A percentile compares a stretch with the other conserved stretches of the same genome.
phyloP scores from a whole-genome alignment of 768 basidiomycete species.

The Leccinum rimulosum region DNA sequence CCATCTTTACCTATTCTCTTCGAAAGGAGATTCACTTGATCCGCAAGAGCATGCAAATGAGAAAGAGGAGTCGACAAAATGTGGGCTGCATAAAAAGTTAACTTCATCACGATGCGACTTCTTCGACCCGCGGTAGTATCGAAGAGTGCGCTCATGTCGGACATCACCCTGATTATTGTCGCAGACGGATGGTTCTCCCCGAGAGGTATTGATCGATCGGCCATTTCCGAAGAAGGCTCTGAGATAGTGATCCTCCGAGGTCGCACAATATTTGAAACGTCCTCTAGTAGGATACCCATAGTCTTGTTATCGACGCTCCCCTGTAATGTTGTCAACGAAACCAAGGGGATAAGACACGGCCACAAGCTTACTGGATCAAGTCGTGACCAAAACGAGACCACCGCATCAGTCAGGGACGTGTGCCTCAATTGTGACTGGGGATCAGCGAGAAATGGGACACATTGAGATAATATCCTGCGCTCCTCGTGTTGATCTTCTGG shows the following conservation, averaged over 20 bases:
- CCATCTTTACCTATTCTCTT: conserved; percentile 25
- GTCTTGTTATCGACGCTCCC: conserved; percentile 36
- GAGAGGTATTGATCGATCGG: background rate
- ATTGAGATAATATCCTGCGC: conserved; percentile 43
- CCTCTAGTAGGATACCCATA: conserved; percentile 54
- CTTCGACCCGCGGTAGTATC: background rate
- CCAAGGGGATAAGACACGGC: background rate
- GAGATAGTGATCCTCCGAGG: conserved; percentile 35
- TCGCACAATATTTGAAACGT: conserved; percentile 51
- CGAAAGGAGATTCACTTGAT: conserved; percentile 37
- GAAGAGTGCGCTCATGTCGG: conserved; percentile 28
- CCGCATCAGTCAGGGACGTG: conserved; percentile 45
- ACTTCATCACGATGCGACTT: conserved; percentile 52
- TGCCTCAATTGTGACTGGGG: conserved; percentile 56
- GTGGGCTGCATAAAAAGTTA: conserved; percentile 70
- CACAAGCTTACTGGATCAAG: conserved; percentile 39
- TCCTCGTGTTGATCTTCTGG: conserved; percentile 48
- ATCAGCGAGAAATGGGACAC: conserved; percentile 65
- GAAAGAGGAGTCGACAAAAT: conserved; percentile 46
- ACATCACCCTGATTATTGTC: conserved; percentile 23
- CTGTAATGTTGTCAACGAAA: conserved; percentile 25
- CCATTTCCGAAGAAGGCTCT: background rate
- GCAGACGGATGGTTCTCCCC: conserved; percentile 15
- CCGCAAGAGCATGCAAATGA: conserved; percentile 40
- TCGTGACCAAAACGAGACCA: conserved; percentile 68